Evolutionary conservation across 371 early-diverging fungal genomes (phyloP).

Genomic region (Coemansia sp.): DNA sequence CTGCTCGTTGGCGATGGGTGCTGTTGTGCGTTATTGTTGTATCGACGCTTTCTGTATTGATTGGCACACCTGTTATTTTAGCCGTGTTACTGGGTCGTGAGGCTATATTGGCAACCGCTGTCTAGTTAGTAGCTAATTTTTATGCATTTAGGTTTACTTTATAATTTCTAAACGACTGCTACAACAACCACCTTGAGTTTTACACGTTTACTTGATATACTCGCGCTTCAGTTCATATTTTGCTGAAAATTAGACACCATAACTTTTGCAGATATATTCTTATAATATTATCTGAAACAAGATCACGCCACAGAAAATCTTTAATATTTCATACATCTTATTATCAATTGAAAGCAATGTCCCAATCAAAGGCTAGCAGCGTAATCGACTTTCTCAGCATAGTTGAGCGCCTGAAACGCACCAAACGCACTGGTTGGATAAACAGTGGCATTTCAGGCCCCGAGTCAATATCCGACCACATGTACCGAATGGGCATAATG

Average conservation of each 20-base stretch:
- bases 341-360: not conserved
- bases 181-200: no score
- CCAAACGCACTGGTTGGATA: conserved; percentile 92
- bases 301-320: no score
- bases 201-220: no score
- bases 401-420: conserved; percentile 60
- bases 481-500: conserved; percentile 91
- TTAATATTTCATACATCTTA: no score
- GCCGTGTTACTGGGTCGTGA: conserved; percentile 26
- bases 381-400: conserved; percentile 38
- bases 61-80: conserved; percentile 31
- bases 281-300: no score
- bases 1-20: conserved; percentile 35
- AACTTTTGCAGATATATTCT: no score
- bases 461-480: conserved; percentile 92
- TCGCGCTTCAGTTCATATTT: no score
- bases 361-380: conserved; percentile 23
- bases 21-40: conserved; percentile 20
- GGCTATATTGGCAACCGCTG: not conserved
- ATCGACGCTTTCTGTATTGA: conserved; percentile 19
- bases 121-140: not conserved
- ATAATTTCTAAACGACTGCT: not conserved
- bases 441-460: conserved; percentile 65
- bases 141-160: not conserved
- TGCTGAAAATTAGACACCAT: no score